Base-by-base conservation (phyloP, 192 early-diverging fungal genomes). In the Funneliformis geosporum region DNA sequence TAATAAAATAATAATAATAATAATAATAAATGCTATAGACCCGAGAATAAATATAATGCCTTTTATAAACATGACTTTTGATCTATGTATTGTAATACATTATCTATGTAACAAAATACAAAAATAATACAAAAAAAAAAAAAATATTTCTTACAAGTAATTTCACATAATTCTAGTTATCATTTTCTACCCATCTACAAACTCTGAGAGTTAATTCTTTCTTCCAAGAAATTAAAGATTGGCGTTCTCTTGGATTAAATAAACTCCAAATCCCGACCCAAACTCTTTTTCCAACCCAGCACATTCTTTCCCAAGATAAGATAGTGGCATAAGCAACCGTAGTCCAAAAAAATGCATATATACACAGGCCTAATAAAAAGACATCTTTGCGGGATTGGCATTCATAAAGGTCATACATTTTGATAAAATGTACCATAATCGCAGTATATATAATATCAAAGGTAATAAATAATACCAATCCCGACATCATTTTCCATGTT, bases 401-500 rank as follows among this genome's bases (percentile, higher is more conserved):
- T 23, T 75, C 73, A 21, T 59, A 75, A n/a, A 75, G 18, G 9
- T 59, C 39, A 61, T 10, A 61, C 43, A 3, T 62, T 40, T 2
- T 33, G 23, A 75, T 61, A 12, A 59, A 75, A 43, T 75, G 59
- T 40, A 75, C 33, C 33, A 28, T 23, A 14, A 75, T 28, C 8
- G 42, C n/a, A 27, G 73, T 40, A 59, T 75, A 75, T 16, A 59
- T n/a, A 23, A 75, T 28, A 43, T 75, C 73, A 59, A 75, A 75
- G 12, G 59, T 61, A n/a, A 75, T 33, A 28, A 75, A 75, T 64
- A 85, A 55, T 1, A 80, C 82, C 39, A 83, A 72, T 0, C 78
- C 82, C 4, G 81, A 78, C 25, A 85, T 71, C 67, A 85, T 85
- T 79, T 85, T 85, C 84, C 84, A 85, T 1, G 84, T 85, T 27